Base-by-base conservation (phyloP, 106 monocot genomes). In the Dendrobium chrysotoxum region DNA sequence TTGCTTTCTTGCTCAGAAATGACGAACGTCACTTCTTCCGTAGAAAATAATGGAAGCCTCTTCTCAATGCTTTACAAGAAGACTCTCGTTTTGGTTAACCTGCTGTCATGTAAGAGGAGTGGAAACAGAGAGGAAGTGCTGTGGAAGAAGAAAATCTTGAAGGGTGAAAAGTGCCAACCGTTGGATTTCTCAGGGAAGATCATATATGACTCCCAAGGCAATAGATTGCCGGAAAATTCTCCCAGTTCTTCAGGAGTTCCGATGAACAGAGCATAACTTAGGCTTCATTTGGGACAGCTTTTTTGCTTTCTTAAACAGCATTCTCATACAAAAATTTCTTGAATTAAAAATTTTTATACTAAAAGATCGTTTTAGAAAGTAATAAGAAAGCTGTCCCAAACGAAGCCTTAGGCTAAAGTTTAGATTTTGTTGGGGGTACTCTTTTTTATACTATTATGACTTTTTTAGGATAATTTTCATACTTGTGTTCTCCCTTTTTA, bases 61-160 rank as follows among this genome's bases (percentile, higher is more conserved):
- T 74, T 74, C 40, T 41, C 74, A 20, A 41, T 9, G 7, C 10
- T 74, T 20, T 74, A 41, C 74, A 40, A 74, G 40, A 40, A 74
- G 41, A 28, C 74, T 74, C 17, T 74, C 3, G n/a, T 42, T 21
- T 41, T 41, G 8, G 40, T 74, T 7, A 40, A 41, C 20, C 21
- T 74, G 42, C 0, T 74, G 13, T 42, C 74, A 0, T 74, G 74
- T 41, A 41, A 41, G 40, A 74, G 28, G 40, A 21, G 41, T 41
- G 74, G 74, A 41, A 41, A 6, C 39, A 42, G 74, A 42, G 74
- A 74, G 13, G 74, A 20, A 74, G 74, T 74, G 16, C 74, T 74
- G 74, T 74, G 74, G 74, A 74, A 74, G n/a, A 74, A 74, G 74
- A 40, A 74, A 42, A 74, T 74, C 39, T 4, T 74, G 74, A 74